Percentiles rank a stretch among this genome's conserved stretches.
Evolutionary conservation across 2,329 filamentous ascomycete species (phyloP).

Genomic region (Kalaharituber pfeilii): DNA sequence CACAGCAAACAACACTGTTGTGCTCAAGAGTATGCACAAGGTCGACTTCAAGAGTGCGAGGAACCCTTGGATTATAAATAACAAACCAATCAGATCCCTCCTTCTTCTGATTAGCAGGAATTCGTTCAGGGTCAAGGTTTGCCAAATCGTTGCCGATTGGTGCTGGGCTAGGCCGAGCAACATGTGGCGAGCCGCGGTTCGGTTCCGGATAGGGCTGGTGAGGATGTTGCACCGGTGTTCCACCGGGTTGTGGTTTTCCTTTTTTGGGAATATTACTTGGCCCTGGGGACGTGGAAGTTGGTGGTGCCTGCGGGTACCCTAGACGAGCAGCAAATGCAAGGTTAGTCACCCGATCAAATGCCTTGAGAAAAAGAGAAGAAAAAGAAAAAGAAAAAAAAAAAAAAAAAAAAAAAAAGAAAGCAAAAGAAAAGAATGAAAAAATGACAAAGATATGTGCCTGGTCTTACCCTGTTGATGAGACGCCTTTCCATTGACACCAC

Average conservation of each 20-base stretch:
- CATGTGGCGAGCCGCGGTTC: conserved; percentile 61
- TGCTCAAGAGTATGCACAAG: conserved; percentile 83
- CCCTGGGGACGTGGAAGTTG: conserved; percentile 71
- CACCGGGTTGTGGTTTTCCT: conserved; percentile 16
- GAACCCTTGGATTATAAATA: conserved; percentile 85
- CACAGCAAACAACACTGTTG: conserved; percentile 94
- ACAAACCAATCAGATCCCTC: conserved; percentile 52
- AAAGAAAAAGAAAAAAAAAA: too few relatives aligned
- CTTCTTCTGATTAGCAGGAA: conserved; percentile 64
- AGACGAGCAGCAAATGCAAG: not conserved
- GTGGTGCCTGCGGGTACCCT: conserved; percentile 54
- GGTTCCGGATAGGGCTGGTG: conserved; percentile 76
- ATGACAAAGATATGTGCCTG: conserved; percentile 6
- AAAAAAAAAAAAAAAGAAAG: too few relatives aligned
- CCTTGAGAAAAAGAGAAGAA: not conserved
- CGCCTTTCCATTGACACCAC: conserved; percentile 42
- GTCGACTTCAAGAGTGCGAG: conserved; percentile 79
- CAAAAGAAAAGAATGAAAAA: conserved; percentile 1
- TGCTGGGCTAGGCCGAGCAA: conserved; percentile 58
- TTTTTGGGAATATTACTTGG: conserved; percentile 42
- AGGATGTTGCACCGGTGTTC: conserved; percentile 39
- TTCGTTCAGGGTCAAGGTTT: conserved; percentile 70
- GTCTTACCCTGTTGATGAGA: conserved; percentile 12
- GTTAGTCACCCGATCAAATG: not conserved
- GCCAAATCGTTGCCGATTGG: conserved; percentile 54